Evolutionary conservation across 768 basidiomycete species (phyloP), one percentile per base, ranked within the genome.

Genomic region (Kockovaella imperatae): DNA sequence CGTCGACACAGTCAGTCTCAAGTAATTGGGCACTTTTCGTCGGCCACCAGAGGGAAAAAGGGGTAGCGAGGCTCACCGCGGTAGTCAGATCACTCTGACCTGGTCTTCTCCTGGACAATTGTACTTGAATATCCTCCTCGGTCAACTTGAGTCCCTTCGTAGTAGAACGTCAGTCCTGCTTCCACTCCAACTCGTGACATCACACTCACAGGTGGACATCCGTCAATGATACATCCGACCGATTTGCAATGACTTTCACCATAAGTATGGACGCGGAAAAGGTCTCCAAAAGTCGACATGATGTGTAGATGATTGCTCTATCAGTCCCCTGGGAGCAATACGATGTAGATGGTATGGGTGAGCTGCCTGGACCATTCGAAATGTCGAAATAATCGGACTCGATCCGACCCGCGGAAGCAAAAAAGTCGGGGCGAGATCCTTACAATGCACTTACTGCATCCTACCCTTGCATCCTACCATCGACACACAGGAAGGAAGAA

Each of bases 211-310:
- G 93, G 93, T 45, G 93, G 93, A 57, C 89, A 89, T 28, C 95
- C 95, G 68, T 97, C 95, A 62, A 99, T 82, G 72, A 99, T 96
- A 29, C 87, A 89, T 13, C 95, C 95, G 29, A 97, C 95, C 13
- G 88, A 91, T 25, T 86, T 81, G 69, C 95, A 96, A 70, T 99
- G 95, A 55, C 86, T 89, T 76, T 99, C 95, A 50, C 95, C 95
- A 68, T 86, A 99, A 56, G 95, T 99, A 45, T 91, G 91, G 23
- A 99, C 95, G 39, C 88, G 80, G 76, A 87, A 99, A 31, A 87
- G 76, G 21, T 77, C 80, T 20, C 95, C 95, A 73, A 85, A 99
- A 46, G 90, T 86, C 20, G 89, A 93, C 95, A 99, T 96, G 36
- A n/a, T 66, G 45, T 7, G 18, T 18, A 18, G 36, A 8, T 10